These are phyloP conservation scores for Boletellus emodensis DNA, from an alignment of 768 basidiomycete genomes.

Conservation along the genomic window DNA sequence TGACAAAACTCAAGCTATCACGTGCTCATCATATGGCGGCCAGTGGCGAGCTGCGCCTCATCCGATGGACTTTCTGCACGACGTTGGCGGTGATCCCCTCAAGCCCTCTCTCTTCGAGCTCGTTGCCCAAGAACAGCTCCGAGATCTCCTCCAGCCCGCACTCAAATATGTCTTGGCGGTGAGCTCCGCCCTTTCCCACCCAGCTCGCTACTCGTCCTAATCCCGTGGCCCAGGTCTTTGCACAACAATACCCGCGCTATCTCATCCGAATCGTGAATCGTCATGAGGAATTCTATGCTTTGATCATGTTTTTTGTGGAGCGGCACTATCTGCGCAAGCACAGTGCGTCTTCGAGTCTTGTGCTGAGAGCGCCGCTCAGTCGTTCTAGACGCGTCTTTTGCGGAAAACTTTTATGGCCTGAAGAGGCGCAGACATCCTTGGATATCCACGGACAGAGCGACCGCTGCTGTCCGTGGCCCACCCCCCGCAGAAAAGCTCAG, in stretches of 20 bases:
- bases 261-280: constrained; percentile 85
- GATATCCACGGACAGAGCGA: constrained; percentile 64
- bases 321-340: constrained; percentile 84
- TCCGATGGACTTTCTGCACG: constrained; percentile 81
- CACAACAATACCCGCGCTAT: constrained; percentile 92
- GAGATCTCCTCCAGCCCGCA: constrained; percentile 89
- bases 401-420: constrained; percentile 95
- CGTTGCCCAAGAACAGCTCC: constrained; percentile 88
- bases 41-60: background rate
- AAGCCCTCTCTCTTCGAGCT: constrained; percentile 89
- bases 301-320: constrained; percentile 87
- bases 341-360: constrained; percentile 44
- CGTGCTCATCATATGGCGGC: constrained; percentile 9
- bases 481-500: constrained; percentile 65
- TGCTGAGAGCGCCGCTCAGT: background rate
- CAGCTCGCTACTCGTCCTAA: background rate
- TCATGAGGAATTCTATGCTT: constrained; percentile 95
- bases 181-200: constrained; percentile 27
- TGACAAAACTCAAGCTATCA: constrained; percentile 27
- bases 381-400: constrained; percentile 78
- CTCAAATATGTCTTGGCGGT: constrained; percentile 92
- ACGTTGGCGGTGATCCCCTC: constrained; percentile 64
- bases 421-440: constrained; percentile 72
- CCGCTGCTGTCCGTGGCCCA: constrained; percentile 62
- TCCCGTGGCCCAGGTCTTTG: constrained; percentile 67